Evolutionary conservation across 352 stramenopile genomes (phyloP), one percentile per base, ranked within the genome.

Genomic region (Globisporangium orthogonon): DNA sequence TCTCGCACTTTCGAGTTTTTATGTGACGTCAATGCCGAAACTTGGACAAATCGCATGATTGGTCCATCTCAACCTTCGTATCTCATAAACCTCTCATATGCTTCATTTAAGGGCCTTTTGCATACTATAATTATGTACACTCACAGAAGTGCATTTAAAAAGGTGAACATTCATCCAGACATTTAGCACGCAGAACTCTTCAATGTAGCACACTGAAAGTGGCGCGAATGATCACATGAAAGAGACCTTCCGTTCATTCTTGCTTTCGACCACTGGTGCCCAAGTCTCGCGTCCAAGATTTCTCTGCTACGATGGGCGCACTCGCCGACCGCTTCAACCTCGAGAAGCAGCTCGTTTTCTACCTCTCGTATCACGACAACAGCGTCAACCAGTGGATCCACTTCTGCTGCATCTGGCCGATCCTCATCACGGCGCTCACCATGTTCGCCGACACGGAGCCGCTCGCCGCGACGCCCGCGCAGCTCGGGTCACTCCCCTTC

Each of bases 291-390:
- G 2, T 6, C 43, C 14, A 31, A 29, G 29, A n/a, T n/a, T n/a
- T n/a, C n/a, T n/a, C n/a, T n/a, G n/a, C n/a, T n/a, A 40, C 7
- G 3, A 63, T 63, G 58, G 50, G 50, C 9, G 37, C 48, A 9
- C 50, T 81, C 58, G 59, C 69, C 3, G 73, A 89, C 33, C 78
- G 81, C 62, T 91, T 91, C 60, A 62, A 89, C 62, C 62, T 94
- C 47, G 81, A 94, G 65, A 88, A 90, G 62, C 82, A 92, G 57
- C 65, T 94, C 46, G 74, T 70, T 18, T 94, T 94, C 72, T 94
- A 94, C 67, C 64, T 89, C 43, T 89, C 78, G 29, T 95, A 95
- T 71, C 86, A 95, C 64, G 65, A 83, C 72, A 79, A 95, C 66
- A 72, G 70, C 55, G 65, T 86, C 56, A 95, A 95, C 70, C 72